These are phyloP conservation scores for Stagonosporopsis tanaceti DNA, from an alignment of 2,329 filamentous ascomycete genomes.

Conservation along the genomic window DNA sequence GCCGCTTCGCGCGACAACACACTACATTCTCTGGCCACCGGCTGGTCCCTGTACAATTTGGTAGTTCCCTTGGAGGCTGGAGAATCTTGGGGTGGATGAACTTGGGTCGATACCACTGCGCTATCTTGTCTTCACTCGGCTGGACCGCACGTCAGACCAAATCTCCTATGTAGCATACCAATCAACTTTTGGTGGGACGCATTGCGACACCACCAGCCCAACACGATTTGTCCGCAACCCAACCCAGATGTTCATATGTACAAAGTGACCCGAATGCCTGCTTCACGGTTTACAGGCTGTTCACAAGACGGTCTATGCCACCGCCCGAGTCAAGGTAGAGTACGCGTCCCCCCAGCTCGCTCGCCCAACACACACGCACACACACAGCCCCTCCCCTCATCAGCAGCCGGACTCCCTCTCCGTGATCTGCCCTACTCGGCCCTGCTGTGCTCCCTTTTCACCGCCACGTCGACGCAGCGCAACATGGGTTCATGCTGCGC, in stretches of 20 bases:
- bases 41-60: conserved; percentile 19
- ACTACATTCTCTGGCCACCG: conserved; percentile 11
- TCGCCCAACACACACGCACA: no score
- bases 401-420: not conserved
- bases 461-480: conserved; percentile 9
- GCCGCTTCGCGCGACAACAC: conserved; percentile 11
- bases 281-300: not conserved
- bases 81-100: conserved; percentile 1
- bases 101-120: conserved; percentile 14
- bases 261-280: not conserved
- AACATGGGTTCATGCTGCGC: conserved; percentile 5
- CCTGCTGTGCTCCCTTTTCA: not conserved
- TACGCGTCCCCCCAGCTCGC: not conserved
- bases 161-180: conserved; percentile 17
- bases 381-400: not conserved
- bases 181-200: conserved; percentile 9
- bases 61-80: conserved; percentile 4
- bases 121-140: conserved; percentile 14
- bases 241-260: not conserved
- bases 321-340: not conserved
- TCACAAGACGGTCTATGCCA: not conserved
- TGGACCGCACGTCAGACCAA: conserved; percentile 14
- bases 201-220: conserved; percentile 5
- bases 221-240: not conserved
- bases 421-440: not conserved